Evolutionary conservation across 202 grass and related monocot genomes (phyloP), one percentile per base, ranked within the genome.

Genomic region (Setaria viridis): DNA sequence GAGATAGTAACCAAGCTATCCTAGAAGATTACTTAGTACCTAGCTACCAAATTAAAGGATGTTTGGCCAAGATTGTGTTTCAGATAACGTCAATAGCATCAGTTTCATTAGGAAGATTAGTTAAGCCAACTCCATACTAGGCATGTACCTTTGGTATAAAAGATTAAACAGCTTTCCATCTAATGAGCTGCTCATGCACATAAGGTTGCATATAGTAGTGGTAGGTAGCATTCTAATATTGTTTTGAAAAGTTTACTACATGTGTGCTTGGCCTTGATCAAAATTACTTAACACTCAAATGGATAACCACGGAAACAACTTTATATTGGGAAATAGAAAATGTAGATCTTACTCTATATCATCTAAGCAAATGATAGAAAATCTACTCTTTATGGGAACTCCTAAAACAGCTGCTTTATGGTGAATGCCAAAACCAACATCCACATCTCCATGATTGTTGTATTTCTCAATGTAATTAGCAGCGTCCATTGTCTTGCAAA

Each of bases 401-500:
- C 79, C 79, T 74, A 89, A 62, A 42, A 53, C 71, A 86, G 87
- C 84, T 33, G 90, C 90, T 68, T 75, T 79, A 74, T 42, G 41
- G 68, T 89, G 80, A 84, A 92, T 78, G 60, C 81, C 90, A 80
- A 42, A 89, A 33, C 13, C 17, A 30, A 49, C 41, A 78, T 89
- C 75, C 47, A 87, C 76, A 59, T 30, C 79, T 65, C 90, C 90
- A 67, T 79, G 65, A 49, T 30, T 15, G 53, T 70, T 62, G 25
- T 89, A 92, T 67, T 84, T 85, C 62, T 89, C 87, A 41, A 92
- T 80, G 49, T 42, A 60, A 20, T 34, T 80, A 57, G 74, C 80
- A 11, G 83, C 87, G 47, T 86, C 74, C 49, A 0, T 13, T 66
- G 86, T 85, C 68, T 71, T 89, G 79, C 78, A 92, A 47, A 92